phyloP scores from a whole-genome alignment of 805 yeast species.

The Wickerhamiella vanderwaltii region DNA sequence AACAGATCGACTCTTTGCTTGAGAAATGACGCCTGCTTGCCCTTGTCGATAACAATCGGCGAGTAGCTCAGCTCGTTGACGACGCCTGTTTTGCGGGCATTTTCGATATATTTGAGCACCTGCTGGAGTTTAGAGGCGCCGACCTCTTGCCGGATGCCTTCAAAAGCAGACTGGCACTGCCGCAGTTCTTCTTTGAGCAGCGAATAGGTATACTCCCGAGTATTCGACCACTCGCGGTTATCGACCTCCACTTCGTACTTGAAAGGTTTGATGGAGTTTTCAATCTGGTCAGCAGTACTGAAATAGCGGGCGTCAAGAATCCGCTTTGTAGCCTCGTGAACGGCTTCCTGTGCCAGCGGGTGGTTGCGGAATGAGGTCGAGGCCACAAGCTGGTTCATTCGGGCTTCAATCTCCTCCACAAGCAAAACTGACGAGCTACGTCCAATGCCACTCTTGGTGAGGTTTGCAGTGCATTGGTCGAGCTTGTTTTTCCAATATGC shows the following conservation, averaged over 20 bases:
- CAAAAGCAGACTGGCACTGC: constrained; percentile 61
- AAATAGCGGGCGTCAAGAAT: constrained; percentile 70
- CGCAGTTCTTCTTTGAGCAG: constrained; percentile 72
- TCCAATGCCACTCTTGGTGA: constrained; percentile 91
- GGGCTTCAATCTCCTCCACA: constrained; percentile 66
- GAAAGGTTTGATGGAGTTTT: constrained; percentile 94
- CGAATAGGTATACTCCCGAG: constrained; percentile 64
- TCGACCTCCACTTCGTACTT: constrained; percentile 95
- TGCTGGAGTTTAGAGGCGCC: constrained; percentile 79
- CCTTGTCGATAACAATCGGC: constrained; percentile 56
- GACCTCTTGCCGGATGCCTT: constrained; percentile 48
- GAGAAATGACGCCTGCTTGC: constrained; percentile 73
- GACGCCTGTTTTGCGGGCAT: constrained; percentile 12
- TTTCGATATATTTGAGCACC: constrained; percentile 55
- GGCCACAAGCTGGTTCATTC: constrained; percentile 60
- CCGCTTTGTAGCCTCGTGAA: constrained; percentile 70
- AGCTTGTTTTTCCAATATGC: constrained; percentile 78
- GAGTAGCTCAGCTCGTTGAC: constrained; percentile 37
- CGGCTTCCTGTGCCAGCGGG: constrained; percentile 72
- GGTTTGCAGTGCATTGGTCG: constrained; percentile 68
- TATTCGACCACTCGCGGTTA: constrained; percentile 80
- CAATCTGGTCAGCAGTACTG: constrained; percentile 96
- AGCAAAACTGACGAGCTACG: constrained; percentile 73
- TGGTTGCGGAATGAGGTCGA: constrained; percentile 69
- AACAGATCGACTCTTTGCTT: constrained; percentile 60